Conservation (phyloP, 2,329 filamentous ascomycete species). For the Colletotrichum sp. region DNA sequence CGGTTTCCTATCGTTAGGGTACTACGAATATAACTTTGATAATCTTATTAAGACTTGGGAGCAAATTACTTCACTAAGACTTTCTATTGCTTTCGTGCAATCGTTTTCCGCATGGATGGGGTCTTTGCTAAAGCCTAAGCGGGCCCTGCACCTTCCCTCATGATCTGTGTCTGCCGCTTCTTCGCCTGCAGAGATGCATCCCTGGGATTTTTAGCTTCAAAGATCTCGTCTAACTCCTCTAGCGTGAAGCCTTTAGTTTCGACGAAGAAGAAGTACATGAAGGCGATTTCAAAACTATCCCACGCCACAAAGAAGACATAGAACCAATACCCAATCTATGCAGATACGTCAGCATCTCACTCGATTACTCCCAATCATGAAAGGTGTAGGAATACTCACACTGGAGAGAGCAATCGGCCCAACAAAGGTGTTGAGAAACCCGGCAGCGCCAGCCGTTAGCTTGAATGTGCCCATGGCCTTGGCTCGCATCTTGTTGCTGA, state of each 20-base stretch:
- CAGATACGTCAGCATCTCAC: not conserved
- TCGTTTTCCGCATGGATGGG: not conserved
- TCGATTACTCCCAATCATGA: not conserved
- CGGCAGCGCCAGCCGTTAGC: slow-evolving; percentile 39
- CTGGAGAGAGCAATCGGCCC: slow-evolving; percentile 30
- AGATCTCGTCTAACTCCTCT: slow-evolving; percentile 61
- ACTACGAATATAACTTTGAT: accelerated
- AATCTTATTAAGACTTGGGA: not conserved
- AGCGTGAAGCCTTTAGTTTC: slow-evolving; percentile 60
- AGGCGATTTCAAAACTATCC: slow-evolving; percentile 36
- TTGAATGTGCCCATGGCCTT: slow-evolving; percentile 39
- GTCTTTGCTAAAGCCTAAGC: not conserved
- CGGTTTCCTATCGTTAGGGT: accelerated
- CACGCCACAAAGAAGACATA: slow-evolving; percentile 41
- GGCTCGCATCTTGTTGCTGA: slow-evolving; percentile 42
- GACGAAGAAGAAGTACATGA: slow-evolving; percentile 30
- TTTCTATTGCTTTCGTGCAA: not conserved
- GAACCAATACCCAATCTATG: slow-evolving; percentile 38
- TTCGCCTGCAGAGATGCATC: slow-evolving; percentile 37
- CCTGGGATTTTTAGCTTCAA: slow-evolving; percentile 42
- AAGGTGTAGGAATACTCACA: slow-evolving; percentile 21
- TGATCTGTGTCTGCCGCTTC: slow-evolving; percentile 36
- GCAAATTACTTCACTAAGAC: not conserved
- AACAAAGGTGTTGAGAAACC: slow-evolving; percentile 39
- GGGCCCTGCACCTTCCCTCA: slow-evolving; percentile 2